Percentiles rank a stretch among this genome's conserved stretches.
These are phyloP conservation scores for Xylariaceae sp. DNA, from an alignment of 2,329 filamentous ascomycete species.

Conservation along the genomic window DNA sequence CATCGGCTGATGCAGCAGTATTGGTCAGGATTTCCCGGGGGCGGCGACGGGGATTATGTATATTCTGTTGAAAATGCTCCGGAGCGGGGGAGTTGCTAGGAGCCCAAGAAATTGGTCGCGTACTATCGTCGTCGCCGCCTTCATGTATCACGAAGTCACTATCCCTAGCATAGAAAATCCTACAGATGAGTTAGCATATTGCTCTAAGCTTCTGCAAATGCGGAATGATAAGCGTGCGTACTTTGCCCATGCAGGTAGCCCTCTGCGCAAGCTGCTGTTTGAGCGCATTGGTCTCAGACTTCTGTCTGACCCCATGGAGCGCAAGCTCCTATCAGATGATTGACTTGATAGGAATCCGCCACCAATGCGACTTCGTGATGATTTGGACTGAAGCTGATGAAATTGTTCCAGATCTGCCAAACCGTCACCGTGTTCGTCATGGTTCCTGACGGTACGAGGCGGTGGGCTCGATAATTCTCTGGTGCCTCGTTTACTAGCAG, in stretches of 20 bases:
- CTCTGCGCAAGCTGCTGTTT: constrained; percentile 41
- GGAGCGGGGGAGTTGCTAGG: constrained; percentile 47
- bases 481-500: constrained; percentile 39
- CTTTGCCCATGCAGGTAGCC: constrained; percentile 54
- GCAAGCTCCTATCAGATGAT: constrained; percentile 49
- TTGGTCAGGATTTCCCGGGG: constrained; percentile 20
- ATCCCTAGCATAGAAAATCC: constrained; percentile 68
- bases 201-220: no score
- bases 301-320: constrained; percentile 45
- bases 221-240: constrained; percentile 24
- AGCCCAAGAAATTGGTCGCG: constrained; percentile 40
- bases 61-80: constrained; percentile 41
- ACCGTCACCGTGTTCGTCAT: constrained; percentile 62
- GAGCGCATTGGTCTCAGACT: constrained; percentile 23
- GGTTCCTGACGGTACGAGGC: constrained; percentile 49
- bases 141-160: constrained; percentile 22
- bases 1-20: constrained; percentile 22
- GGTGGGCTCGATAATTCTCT: constrained; percentile 33
- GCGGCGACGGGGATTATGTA: constrained; percentile 30
- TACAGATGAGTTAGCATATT: constrained; percentile 30
- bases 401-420: constrained; percentile 56
- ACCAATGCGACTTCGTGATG: constrained; percentile 49
- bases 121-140: constrained; percentile 44
- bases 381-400: constrained; percentile 42
- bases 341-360: constrained; percentile 44